Conservation (phyloP, 2,329 filamentous ascomycete genomes). For the Stagonosporopsis chrysanthemi region DNA sequence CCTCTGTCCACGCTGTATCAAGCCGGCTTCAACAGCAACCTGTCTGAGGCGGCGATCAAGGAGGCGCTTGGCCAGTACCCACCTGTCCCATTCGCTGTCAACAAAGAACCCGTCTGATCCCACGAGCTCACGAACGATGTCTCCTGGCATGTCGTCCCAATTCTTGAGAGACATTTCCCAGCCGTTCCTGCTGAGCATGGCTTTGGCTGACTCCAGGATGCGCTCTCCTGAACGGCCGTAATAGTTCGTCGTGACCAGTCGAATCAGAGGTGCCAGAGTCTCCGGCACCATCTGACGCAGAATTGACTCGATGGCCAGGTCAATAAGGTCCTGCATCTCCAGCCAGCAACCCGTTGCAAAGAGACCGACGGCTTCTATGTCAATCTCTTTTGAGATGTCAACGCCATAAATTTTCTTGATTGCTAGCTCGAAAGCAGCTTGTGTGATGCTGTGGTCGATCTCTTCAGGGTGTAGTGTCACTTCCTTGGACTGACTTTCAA, state of each 20-base stretch:
- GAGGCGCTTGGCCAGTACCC: constrained; percentile 62
- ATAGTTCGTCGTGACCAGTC: constrained; percentile 63
- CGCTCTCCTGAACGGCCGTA: constrained; percentile 64
- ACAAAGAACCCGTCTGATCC: constrained; percentile 67
- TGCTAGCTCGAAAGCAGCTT: constrained; percentile 61
- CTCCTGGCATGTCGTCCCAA: constrained; percentile 66
- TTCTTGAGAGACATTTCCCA: constrained; percentile 63
- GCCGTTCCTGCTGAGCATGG: constrained; percentile 64
- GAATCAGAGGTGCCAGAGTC: constrained; percentile 59
- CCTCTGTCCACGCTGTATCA: constrained; percentile 55
- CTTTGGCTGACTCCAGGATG: constrained; percentile 64
- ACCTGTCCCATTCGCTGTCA: constrained; percentile 65
- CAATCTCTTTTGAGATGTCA: constrained; percentile 57
- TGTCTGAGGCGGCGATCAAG: constrained; percentile 60
- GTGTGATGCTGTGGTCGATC: constrained; percentile 62
- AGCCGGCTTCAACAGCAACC: constrained; percentile 56
- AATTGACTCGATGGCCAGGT: constrained; percentile 62
- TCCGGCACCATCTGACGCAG: constrained; percentile 62
- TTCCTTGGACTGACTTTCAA: constrained; percentile 61
- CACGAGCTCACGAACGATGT: constrained; percentile 65
- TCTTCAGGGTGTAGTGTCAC: constrained; percentile 62
- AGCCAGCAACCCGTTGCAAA: constrained; percentile 66
- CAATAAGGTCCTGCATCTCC: constrained; percentile 64
- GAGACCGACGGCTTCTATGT: constrained; percentile 60
- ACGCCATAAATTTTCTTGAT: constrained; percentile 63